Percentiles rank a stretch among this genome's conserved stretches.
Conservation (phyloP, 768 basidiomycete genomes). For the Suillus clintonianus region DNA sequence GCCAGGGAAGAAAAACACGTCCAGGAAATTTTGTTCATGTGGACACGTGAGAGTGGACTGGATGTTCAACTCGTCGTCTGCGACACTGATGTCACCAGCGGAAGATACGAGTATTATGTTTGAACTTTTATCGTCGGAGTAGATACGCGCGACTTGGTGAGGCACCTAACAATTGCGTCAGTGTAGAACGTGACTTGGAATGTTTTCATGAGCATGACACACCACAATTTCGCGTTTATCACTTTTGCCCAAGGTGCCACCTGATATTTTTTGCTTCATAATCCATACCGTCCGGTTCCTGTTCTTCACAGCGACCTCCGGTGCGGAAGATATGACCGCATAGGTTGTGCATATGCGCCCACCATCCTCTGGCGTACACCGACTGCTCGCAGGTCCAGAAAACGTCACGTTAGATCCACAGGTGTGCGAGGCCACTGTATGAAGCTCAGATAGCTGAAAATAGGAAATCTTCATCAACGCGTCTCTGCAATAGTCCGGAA, state of each 20-base stretch:
- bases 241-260: slow-evolving; percentile 28
- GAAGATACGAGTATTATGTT: slow-evolving; percentile 35
- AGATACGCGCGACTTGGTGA: slow-evolving; percentile 41
- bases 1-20: slow-evolving; percentile 32
- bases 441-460: slow-evolving; percentile 60
- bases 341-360: slow-evolving; percentile 52
- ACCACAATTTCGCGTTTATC: slow-evolving; percentile 48
- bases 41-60: slow-evolving; percentile 27
- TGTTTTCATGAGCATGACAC: slow-evolving; percentile 25
- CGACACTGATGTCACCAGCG: slow-evolving; percentile 34
- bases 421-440: slow-evolving; percentile 68
- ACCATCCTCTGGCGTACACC: slow-evolving; percentile 33
- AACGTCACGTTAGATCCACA: slow-evolving; percentile 67
- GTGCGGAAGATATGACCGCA: slow-evolving; percentile 49
- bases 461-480: slow-evolving; percentile 5
- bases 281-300: slow-evolving; percentile 57
- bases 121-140: slow-evolving; percentile 29
- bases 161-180: slow-evolving; percentile 40
- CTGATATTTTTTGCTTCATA: slow-evolving; percentile 58
- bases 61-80: slow-evolving; percentile 28
- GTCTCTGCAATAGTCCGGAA: slow-evolving; percentile 1
- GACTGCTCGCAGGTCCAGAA: slow-evolving; percentile 56
- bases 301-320: slow-evolving; percentile 44
- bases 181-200: background rate
- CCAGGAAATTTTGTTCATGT: slow-evolving; percentile 26